These are phyloP conservation scores for Sporothrix pallida DNA, from an alignment of 2,329 filamentous ascomycete genomes.

Conservation along the genomic window DNA sequence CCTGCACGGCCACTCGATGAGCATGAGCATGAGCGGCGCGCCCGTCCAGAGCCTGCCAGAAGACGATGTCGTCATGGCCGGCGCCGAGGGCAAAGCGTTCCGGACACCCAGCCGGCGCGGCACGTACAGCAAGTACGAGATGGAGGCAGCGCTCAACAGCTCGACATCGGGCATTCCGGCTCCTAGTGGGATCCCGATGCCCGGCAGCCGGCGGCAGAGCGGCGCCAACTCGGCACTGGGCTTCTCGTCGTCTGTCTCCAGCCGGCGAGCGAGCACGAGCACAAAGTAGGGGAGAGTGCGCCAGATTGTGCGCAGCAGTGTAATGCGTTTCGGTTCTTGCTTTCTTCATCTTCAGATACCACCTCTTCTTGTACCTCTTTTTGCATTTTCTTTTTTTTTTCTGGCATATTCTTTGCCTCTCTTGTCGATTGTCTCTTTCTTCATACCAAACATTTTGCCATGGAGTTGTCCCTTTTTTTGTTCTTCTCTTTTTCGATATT, in stretches of 20 bases:
- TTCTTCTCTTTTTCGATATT: not conserved
- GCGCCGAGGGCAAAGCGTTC: constrained; percentile 49
- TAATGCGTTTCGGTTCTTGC: not conserved
- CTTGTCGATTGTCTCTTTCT: not conserved
- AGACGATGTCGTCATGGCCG: constrained; percentile 49
- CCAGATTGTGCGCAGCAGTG: not conserved
- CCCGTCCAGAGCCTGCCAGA: constrained; percentile 51
- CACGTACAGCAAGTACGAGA: constrained; percentile 58
- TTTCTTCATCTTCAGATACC: not conserved
- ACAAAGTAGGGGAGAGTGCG: constrained; percentile 42
- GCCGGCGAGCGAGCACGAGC: constrained; percentile 44
- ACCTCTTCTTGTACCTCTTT: constrained; percentile 17
- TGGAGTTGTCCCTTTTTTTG: constrained; percentile 28
- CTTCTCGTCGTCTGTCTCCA: constrained; percentile 25
- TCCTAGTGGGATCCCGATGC: constrained; percentile 47
- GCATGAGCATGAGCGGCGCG: constrained; percentile 54
- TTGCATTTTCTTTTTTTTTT: constrained; percentile 20
- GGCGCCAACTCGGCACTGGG: constrained; percentile 36
- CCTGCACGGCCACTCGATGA: constrained; percentile 63
- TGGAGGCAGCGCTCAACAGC: constrained; percentile 46
- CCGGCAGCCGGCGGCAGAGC: constrained; percentile 49
- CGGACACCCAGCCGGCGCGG: constrained; percentile 62
- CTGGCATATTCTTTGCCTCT: not conserved
- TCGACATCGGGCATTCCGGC: constrained; percentile 45
- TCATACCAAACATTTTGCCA: constrained; percentile 32